Evolutionary conservation across 1,139 yeast species (phyloP).

Genomic region (Blastobotrys apis): DNA sequence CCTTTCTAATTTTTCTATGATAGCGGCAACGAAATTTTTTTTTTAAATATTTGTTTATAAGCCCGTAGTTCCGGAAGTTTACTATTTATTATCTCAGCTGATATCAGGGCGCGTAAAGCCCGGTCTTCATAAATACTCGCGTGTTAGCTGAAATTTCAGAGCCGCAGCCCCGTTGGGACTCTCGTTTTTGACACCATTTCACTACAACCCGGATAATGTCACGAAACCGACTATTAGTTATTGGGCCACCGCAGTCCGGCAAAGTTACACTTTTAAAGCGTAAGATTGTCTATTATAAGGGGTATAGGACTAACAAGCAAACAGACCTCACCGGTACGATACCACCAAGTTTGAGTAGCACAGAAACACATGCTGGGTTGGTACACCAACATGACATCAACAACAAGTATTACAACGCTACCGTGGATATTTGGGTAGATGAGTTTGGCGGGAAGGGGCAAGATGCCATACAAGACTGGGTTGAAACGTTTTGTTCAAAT

Average conservation of each 20-base stretch:
- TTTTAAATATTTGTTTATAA: no score
- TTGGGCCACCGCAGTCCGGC: constrained; percentile 38
- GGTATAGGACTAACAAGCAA: neutral
- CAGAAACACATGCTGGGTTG: constrained; percentile 35
- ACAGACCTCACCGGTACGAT: constrained; percentile 24
- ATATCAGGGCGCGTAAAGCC: no score
- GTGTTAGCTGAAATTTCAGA: neutral
- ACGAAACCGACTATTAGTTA: constrained; percentile 36
- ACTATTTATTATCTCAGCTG: no score
- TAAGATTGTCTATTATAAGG: constrained; percentile 13
- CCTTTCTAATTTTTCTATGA: no score
- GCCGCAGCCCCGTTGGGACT: neutral
- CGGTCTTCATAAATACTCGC: no score
- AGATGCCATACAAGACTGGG: constrained; percentile 33
- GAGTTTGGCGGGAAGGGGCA: constrained; percentile 31
- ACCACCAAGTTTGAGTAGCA: constrained; percentile 16
- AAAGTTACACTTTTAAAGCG: constrained; percentile 36
- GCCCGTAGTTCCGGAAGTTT: no score
- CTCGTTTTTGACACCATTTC: neutral
- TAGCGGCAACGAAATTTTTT: no score
- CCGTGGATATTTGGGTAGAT: constrained; percentile 43
- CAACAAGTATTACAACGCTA: constrained; percentile 39
- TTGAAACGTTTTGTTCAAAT: constrained; percentile 33
- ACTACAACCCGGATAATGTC: neutral
- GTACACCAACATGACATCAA: constrained; percentile 32